phyloP scores from a whole-genome alignment of 2,329 filamentous ascomycete genomes.

The Cordyceps tenuipes region DNA sequence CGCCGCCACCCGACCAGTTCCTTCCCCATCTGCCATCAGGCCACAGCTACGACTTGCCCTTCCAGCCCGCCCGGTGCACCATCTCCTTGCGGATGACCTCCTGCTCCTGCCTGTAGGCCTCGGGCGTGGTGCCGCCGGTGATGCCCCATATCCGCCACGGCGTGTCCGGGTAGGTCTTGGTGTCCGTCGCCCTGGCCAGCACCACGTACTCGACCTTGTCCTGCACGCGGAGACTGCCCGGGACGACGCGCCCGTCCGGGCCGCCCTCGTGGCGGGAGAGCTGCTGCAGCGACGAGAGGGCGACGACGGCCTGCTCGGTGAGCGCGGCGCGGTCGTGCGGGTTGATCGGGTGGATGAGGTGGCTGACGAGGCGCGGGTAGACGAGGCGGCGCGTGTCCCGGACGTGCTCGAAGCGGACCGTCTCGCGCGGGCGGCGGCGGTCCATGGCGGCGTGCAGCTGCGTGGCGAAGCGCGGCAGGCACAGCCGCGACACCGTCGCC shows the following conservation, averaged over 20 bases:
- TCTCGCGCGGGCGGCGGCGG: slow-evolving; percentile 36
- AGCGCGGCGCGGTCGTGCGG: slow-evolving; percentile 28
- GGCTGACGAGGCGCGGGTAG: slow-evolving; percentile 45
- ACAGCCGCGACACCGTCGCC: slow-evolving; percentile 41
- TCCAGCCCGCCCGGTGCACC: slow-evolving; percentile 26
- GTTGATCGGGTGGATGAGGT: slow-evolving; percentile 42
- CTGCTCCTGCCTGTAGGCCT: slow-evolving; percentile 30
- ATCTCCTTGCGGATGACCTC: slow-evolving; percentile 26
- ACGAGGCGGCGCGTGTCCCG: slow-evolving; percentile 34
- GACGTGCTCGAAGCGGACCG: slow-evolving; percentile 46
- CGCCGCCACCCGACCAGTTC: too few species aligned
- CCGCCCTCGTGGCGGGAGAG: slow-evolving; percentile 33
- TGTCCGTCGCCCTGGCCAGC: slow-evolving; percentile 41
- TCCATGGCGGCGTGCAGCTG: slow-evolving; percentile 47
- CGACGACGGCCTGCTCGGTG: slow-evolving; percentile 49
- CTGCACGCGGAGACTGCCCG: slow-evolving; percentile 41
- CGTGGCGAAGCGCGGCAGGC: slow-evolving; percentile 42
- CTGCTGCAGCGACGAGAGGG: slow-evolving; percentile 48
- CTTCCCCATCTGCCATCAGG: too few species aligned
- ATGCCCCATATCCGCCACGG: slow-evolving; percentile 62
- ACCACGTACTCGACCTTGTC: slow-evolving; percentile 58
- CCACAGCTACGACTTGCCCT: slow-evolving; percentile 11
- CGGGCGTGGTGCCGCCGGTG: slow-evolving; percentile 42
- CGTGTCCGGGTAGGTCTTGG: slow-evolving; percentile 36
- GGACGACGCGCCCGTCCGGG: slow-evolving; percentile 28